Conservation (phyloP, 1,284 basidiomycete species). For the Ustilago cynodontis region DNA sequence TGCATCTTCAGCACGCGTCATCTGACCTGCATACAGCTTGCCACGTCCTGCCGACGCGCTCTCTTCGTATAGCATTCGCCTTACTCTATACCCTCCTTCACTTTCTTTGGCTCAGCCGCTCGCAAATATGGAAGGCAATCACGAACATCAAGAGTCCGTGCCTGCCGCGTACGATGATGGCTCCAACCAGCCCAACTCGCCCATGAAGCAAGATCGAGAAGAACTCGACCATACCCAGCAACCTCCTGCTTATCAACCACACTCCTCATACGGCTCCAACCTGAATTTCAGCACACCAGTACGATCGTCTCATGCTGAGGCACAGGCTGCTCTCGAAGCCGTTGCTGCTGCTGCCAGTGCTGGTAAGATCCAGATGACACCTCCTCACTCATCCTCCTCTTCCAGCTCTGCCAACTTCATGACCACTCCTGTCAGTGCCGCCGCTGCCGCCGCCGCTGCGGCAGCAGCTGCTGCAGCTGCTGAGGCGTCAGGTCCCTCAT, state of each 20-base stretch:
- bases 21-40: background rate
- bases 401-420: conserved; percentile 32
- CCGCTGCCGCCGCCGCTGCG: conserved; percentile 43
- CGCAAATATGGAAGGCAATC: conserved; percentile 20
- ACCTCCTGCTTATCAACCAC: conserved; percentile 27
- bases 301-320: conserved; percentile 49
- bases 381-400: conserved; percentile 31
- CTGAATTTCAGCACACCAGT: conserved; percentile 40
- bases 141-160: conserved; percentile 22
- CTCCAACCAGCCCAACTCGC: conserved; percentile 15
- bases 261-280: conserved; percentile 28
- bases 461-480: conserved; percentile 41
- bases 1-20: background rate
- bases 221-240: conserved; percentile 31
- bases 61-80: background rate
- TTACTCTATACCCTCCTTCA: background rate
- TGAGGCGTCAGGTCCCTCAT: conserved; percentile 13
- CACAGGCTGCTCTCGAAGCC: conserved; percentile 50
- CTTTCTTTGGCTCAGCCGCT: background rate
- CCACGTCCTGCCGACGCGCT: conserved; percentile 1
- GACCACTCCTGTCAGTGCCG: conserved; percentile 36
- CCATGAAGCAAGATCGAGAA: conserved; percentile 28
- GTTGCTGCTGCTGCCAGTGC: conserved; percentile 45
- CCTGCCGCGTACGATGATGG: conserved; percentile 32
- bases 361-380: conserved; percentile 50